Evolutionary conservation across 2,329 filamentous ascomycete species (phyloP).

Genomic region (Penicillium sp.): DNA sequence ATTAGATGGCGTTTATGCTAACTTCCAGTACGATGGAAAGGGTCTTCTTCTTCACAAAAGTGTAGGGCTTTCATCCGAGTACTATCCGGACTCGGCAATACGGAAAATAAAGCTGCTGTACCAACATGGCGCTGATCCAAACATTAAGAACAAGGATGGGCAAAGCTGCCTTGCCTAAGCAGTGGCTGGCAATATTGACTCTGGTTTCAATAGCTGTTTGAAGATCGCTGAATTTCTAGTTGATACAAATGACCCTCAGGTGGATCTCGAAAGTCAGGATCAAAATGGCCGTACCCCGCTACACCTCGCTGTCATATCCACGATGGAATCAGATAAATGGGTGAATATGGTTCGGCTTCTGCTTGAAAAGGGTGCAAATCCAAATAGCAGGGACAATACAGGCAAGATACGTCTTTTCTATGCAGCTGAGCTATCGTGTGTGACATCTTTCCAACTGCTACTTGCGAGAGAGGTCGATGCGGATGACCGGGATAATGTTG

Average conservation of each 20-base stretch:
- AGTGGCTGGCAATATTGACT: background rate
- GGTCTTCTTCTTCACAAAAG: background rate
- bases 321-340: background rate
- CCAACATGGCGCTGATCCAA: background rate
- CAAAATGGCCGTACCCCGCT: background rate
- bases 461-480: background rate
- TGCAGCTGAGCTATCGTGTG: background rate
- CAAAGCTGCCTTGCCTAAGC: background rate
- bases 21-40: background rate
- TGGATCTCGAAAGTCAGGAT: background rate
- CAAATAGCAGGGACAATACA: background rate
- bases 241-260: background rate
- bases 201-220: too few relatives aligned
- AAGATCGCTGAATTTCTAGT: too few relatives aligned
- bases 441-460: background rate
- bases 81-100: too few relatives aligned
- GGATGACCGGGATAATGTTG: background rate
- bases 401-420: background rate
- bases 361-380: background rate
- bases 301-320: background rate
- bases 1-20: background rate
- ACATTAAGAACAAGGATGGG: background rate
- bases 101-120: background rate
- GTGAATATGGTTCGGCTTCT: background rate
- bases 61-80: background rate